Evolutionary conservation across 768 basidiomycete species (phyloP), one percentile per base, ranked within the genome.

Genomic region (Sarcodon sp.): DNA sequence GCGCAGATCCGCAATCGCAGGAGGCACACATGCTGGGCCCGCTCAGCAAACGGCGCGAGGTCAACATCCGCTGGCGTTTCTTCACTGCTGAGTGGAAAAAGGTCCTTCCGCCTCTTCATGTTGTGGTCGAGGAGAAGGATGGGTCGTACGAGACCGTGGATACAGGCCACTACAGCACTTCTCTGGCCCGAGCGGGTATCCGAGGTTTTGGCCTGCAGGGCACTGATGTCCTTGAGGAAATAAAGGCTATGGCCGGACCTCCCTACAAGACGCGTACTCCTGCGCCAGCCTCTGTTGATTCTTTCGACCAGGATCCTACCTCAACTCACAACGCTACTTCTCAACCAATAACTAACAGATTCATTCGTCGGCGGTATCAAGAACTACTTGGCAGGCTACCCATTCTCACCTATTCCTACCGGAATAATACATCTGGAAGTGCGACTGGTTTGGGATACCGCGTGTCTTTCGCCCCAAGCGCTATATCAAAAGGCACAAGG

Each of bases 11-110:
- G 15, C 52, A 60, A 2, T 80, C 83, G 7, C 67, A 74, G 48
- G 80, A 84, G 47, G 77, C 79, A 1, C 59, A 59, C 31, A 54
- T 82, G 3, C 64, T 84, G 33, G 86, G 85, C 2, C 74, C 70
- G 8, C 66, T 87, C 38, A 84, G 83, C 67, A 83, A 76, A 57
- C 76, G 87, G 34, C 74, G 86, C 39, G 76, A 87, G 59, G 69
- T 78, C 44, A 90, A 91, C 61, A 69, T 79, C 43, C 77, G 77
- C 16, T 76, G 81, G 77, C 75, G 77, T 16, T 84, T 70, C 56
- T 87, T 79, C 61, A 64, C 59, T 12, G 54, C 52, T 8, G 75
- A 85, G 57, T 67, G 67, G 53, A 72, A 67, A 55, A 81, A 77
- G 53, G 62, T 80, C 18, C 57, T 64, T 3, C 78, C 80, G 21